Percentiles rank a stretch among this genome's conserved stretches.
Conservation (phyloP, 2,329 filamentous ascomycete species). For the Biscogniauxia marginata region DNA sequence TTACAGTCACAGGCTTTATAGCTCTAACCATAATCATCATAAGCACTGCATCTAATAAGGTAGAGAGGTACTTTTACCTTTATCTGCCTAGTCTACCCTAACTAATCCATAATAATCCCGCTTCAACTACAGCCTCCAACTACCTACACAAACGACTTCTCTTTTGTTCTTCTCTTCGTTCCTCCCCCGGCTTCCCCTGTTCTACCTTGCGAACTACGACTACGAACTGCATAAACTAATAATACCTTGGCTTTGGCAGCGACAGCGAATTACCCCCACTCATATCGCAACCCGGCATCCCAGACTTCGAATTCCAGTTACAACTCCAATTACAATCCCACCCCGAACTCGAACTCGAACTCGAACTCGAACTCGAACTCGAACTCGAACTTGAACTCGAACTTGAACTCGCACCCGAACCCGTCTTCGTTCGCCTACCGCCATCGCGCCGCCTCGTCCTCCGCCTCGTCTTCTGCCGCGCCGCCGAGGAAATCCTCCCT, state of each 20-base stretch:
- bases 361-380: conserved; percentile 1
- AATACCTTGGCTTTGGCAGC: no score
- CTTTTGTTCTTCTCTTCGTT: background rate
- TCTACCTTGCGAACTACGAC: no score
- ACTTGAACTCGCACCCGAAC: background rate
- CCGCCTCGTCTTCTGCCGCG: conserved; percentile 2
- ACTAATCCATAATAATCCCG: background rate
- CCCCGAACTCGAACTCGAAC: conserved; percentile 3
- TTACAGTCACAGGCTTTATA: background rate
- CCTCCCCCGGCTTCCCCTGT: no score
- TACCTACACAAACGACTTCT: background rate
- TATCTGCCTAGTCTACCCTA: no score
- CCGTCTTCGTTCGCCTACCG: background rate
- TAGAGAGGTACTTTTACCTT: no score
- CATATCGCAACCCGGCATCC: background rate
- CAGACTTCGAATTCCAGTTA: background rate
- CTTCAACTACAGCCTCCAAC: background rate
- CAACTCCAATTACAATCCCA: background rate
- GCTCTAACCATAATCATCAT: background rate
- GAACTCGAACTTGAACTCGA: conserved; percentile 5
- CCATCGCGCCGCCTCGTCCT: background rate
- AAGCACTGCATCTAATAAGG: no score
- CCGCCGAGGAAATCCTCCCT: conserved; percentile 26
- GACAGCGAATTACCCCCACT: background rate
- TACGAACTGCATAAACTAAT: no score